Evolutionary conservation across 2,329 filamentous ascomycete species (phyloP).

Genomic region (Mycocentrospora acerina): DNA sequence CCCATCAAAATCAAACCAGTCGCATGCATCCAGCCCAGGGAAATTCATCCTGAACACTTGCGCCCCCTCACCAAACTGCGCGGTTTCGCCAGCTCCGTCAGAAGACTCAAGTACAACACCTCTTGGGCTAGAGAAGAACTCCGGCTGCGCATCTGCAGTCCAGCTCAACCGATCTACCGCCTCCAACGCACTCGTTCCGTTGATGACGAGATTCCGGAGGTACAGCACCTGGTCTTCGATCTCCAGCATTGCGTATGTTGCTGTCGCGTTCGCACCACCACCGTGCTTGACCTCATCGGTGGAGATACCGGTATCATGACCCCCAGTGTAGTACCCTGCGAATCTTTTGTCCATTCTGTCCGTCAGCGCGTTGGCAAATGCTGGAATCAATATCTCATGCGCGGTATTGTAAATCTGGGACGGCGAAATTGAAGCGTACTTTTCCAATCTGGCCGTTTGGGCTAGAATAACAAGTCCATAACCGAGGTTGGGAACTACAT

Average conservation of each 20-base stretch:
- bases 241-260: constrained; percentile 26
- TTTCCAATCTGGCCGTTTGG: constrained; percentile 15
- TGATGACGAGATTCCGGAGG: constrained; percentile 28
- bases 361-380: constrained; percentile 25
- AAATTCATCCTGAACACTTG: constrained; percentile 32
- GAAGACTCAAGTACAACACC: constrained; percentile 30
- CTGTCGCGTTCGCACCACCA: constrained; percentile 4
- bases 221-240: constrained; percentile 29
- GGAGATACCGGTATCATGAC: constrained; percentile 21
- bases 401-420: constrained; percentile 12
- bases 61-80: constrained; percentile 24
- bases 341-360: constrained; percentile 15
- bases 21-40: constrained; percentile 26
- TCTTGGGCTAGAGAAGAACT: constrained; percentile 23
- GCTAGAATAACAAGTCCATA: constrained; percentile 30
- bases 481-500: constrained; percentile 31
- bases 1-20: constrained; percentile 39
- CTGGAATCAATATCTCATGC: constrained; percentile 28
- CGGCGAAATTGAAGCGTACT: constrained; percentile 21
- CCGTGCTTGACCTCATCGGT: constrained; percentile 14
- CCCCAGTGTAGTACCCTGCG: constrained; percentile 22
- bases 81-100: constrained; percentile 25
- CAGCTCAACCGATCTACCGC: constrained; percentile 30
- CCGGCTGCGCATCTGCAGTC: constrained; percentile 14
- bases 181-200: constrained; percentile 31